phyloP scores from a whole-genome alignment of 1,284 basidiomycete genomes.

The Austroboletus novae-zelandiae region DNA sequence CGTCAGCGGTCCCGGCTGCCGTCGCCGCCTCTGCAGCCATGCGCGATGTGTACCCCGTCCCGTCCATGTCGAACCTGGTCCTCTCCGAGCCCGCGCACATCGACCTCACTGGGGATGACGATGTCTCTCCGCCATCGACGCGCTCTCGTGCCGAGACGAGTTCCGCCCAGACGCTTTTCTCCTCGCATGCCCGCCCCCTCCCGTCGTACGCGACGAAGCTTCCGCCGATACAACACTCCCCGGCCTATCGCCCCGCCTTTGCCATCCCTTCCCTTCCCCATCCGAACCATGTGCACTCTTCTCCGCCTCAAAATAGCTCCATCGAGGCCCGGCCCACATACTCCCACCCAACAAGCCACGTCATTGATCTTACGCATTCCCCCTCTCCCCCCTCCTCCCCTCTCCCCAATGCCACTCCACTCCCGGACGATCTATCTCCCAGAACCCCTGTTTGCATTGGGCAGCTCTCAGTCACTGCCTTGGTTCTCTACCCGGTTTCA shows the following conservation, averaged over 20 bases:
- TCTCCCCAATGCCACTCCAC: conserved; percentile 22
- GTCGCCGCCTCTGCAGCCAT: conserved; percentile 16
- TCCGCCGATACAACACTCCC: conserved; percentile 19
- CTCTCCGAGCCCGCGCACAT: conserved; percentile 45
- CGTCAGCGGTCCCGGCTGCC: conserved; percentile 2
- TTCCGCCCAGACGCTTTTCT: conserved; percentile 32
- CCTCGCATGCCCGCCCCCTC: conserved; percentile 16
- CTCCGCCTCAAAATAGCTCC: conserved; percentile 18
- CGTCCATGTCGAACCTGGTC: conserved; percentile 32
- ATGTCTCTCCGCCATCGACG: conserved; percentile 34
- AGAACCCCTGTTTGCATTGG: conserved; percentile 89
- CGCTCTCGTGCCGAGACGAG: conserved; percentile 32
- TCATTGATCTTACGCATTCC: conserved; percentile 76
- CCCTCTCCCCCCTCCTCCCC: conserved; percentile 63
- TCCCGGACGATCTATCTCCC: conserved; percentile 58
- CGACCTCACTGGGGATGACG: conserved; percentile 63
- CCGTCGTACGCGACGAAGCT: conserved; percentile 21
- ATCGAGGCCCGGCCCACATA: conserved; percentile 15
- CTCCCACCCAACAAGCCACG: conserved; percentile 39
- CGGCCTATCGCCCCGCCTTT: conserved; percentile 48
- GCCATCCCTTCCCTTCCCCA: conserved; percentile 37
- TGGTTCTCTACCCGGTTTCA: conserved; percentile 82
- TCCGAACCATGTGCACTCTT: conserved; percentile 18
- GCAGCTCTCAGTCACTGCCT: conserved; percentile 74
- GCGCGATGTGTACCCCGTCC: conserved; percentile 28